Conservation (phyloP, 345 rosid genomes). For the Lumnitzera littorea region DNA sequence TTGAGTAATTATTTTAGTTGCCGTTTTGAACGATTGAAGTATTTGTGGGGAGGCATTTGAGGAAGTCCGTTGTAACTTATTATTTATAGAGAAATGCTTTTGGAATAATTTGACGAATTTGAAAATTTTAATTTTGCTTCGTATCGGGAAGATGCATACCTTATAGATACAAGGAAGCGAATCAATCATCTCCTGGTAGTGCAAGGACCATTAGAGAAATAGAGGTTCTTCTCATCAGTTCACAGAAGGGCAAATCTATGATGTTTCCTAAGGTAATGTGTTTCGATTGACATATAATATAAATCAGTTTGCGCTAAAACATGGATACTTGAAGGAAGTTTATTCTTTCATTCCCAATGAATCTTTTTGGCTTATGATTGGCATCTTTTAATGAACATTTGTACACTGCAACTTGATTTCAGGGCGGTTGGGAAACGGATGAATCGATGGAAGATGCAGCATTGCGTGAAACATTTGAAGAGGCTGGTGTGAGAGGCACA, state of each 20-base stretch:
- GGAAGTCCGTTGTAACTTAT: background rate
- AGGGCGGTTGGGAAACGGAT: conserved; percentile 71
- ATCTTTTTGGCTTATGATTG: too few relatives aligned
- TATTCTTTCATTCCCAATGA: too few relatives aligned
- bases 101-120: background rate
- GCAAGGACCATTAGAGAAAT: conserved; percentile 17
- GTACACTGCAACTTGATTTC: conserved; percentile 5
- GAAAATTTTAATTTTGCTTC: background rate
- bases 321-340: too few relatives aligned
- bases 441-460: conserved; percentile 50
- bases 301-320: too few relatives aligned
- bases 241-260: conserved; percentile 47
- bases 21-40: too few relatives aligned
- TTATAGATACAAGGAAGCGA: conserved; percentile 27
- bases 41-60: background rate
- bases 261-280: conserved; percentile 48
- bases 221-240: conserved; percentile 51
- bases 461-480: conserved; percentile 48
- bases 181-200: conserved; percentile 4
- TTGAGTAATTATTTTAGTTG: too few relatives aligned
- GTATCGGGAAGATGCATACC: conserved; percentile 48
- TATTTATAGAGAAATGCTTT: background rate
- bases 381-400: too few relatives aligned
- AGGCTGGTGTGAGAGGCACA: conserved; percentile 50
- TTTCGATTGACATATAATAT: too few relatives aligned